Evolutionary conservation across 495 filamentous ascomycete genomes (phyloP), one percentile per base, ranked within the genome.

Genomic region (Penicillium diatomitis): DNA sequence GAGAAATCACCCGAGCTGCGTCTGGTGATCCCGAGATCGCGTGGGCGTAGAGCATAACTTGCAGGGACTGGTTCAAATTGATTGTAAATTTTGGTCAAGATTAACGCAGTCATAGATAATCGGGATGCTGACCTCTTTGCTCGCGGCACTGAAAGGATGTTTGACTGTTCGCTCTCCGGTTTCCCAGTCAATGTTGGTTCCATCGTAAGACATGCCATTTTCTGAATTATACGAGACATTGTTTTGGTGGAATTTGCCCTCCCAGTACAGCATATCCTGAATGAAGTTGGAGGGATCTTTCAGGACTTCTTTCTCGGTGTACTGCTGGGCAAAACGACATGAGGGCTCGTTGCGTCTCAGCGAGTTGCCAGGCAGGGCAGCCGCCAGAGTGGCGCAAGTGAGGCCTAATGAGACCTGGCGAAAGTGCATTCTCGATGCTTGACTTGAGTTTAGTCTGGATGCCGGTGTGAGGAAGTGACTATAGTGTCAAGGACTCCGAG

Each of bases 181-280:
- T 5, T 45, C 51, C 48, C 47, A 57, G 35, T 66, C 62, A 33
- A 68, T 53, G 4, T 63, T 55, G 12, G 65, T 67, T 5, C 65
- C 65, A 44, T 68, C 64, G 40, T 68, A 67, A 28, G 59, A 63
- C 57, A 68, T 65, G 30, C 59, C 65, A 47, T 68, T 68, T 4
- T 40, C 50, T 8, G 48, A 50, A 41, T 68, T 68, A 40, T 63
- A 66, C 29, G 56, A 56, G 38, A 68, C 49, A 36, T 64, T 61
- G 43, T 64, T 63, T 40, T 63, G 59, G 31, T 65, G 64, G 41
- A 67, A 67, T 20, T 64, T 50, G 32, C 64, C 64, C 41, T 68
- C 65, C 62, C 64, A 68, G 39, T 60, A 67, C 29, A 68, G 32
- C 29, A 68, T 29, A 49, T 65, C 59, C 12, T 53, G 50, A 28